Evolutionary conservation across 805 yeast species (phyloP), one percentile per base, ranked within the genome.

Genomic region (Grigorovia yakushimaensis): DNA sequence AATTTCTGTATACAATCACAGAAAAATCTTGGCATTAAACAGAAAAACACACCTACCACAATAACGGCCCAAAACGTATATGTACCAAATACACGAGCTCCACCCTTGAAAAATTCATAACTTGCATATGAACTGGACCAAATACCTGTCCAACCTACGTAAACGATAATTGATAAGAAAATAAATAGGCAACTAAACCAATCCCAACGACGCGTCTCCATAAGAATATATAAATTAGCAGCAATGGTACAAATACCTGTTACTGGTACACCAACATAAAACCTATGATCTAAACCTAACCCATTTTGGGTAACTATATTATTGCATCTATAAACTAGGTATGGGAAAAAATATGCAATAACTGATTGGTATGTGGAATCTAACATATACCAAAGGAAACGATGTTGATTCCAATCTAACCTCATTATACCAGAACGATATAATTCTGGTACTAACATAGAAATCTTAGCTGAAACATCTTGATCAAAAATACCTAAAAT

Each of bases 301-400:
- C 86, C 87, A 51, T 78, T 77, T 40, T 61, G 61, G 13, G 76
- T 67, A 37, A 75, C 73, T 44, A 76, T 54, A 41, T 71, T 73
- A 36, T 67, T 69, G 45, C 62, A 64, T 53, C 67, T 66, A 51
- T 71, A 78, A 9, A 75, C 49, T 53, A 80, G 69, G 60, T 79
- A 83, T 9, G 93, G 91, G 73, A 81, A 83, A 67, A 80, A 85
- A 68, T 77, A 85, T 13, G 84, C 73, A 40, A 85, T 74, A 21
- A 78, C 72, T 0, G 89, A 82, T 61, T 85, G 94, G 60, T 84
- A 85, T n/a, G 81, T 53, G 13, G 89, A 94, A 66, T 85, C 95
- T 42, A 74, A 44, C 88, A 84, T 81, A 60, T 85, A 85, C 74
- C 76, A 73, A 67, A 77, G 70, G 54, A 85, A 84, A 61, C 85